These are phyloP conservation scores for Gossypium raimondii DNA, from an alignment of 345 rosid species.

Conservation along the genomic window DNA sequence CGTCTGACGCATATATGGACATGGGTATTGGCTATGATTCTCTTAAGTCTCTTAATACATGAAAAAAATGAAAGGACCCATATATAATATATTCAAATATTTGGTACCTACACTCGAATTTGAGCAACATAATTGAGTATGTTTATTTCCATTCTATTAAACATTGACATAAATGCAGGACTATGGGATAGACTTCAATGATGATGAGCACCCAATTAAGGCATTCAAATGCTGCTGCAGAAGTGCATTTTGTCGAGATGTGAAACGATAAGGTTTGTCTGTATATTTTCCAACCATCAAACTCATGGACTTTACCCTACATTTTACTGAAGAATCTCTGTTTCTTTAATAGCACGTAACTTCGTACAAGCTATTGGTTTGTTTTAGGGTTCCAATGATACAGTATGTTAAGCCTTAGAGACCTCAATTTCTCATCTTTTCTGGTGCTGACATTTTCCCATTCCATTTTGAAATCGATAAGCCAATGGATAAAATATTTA, in stretches of 20 bases:
- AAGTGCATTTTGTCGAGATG: constrained; percentile 64
- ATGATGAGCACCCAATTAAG: constrained; percentile 61
- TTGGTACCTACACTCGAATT: not conserved
- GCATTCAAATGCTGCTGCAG: constrained; percentile 73
- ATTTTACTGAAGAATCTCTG: not conserved
- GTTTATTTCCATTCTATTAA: not conserved
- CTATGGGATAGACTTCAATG: constrained; percentile 72
- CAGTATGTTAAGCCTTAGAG: not conserved
- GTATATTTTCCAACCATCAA: not conserved
- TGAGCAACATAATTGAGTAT: not conserved
- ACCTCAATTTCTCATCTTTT: not conserved
- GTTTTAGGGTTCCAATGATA: not conserved
- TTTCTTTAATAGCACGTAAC: not conserved
- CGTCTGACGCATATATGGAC: no score
- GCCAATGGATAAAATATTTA: no score
- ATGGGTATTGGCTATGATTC: not conserved
- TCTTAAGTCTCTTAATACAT: not conserved
- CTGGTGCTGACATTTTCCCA: no score
- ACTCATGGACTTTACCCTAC: not conserved
- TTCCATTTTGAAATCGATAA: not conserved
- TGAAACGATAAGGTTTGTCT: constrained; percentile 26
- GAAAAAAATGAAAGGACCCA: not conserved
- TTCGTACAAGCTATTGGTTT: not conserved
- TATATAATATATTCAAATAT: not conserved
- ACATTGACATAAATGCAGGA: constrained; percentile 43